These are phyloP conservation scores for Aspergillus baeticus DNA, from an alignment of 495 filamentous ascomycete genomes.

Conservation along the genomic window DNA sequence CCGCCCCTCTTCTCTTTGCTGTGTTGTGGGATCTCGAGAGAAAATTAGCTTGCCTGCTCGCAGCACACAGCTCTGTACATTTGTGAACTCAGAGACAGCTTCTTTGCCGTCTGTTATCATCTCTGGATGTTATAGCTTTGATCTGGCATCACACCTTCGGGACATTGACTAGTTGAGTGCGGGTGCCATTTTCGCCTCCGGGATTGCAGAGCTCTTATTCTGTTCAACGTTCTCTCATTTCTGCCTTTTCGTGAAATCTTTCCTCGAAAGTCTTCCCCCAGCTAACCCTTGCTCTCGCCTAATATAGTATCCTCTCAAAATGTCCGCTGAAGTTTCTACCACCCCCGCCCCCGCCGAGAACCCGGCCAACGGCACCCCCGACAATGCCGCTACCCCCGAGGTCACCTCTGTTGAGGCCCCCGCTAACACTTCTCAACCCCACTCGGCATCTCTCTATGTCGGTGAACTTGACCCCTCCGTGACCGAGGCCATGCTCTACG, in stretches of 20 bases:
- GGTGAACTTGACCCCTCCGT: conserved; percentile 97
- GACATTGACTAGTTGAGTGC: not conserved
- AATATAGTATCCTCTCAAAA: conserved; percentile 31
- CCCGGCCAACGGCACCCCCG: conserved; percentile 41
- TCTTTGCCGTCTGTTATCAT: not conserved
- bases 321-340: conserved; percentile 48
- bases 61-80: not conserved
- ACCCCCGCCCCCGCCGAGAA: conserved; percentile 37
- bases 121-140: not conserved
- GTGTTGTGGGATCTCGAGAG: not conserved
- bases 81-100: not conserved
- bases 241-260: not conserved
- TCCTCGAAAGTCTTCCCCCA: not conserved
- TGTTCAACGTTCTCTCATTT: not conserved
- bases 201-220: not conserved
- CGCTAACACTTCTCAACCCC: conserved; percentile 71
- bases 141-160: not conserved
- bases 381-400: conserved; percentile 38
- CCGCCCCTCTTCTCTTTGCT: conserved; percentile 6
- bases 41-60: not conserved
- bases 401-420: conserved; percentile 32
- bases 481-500: conserved; percentile 99
- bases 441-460: conserved; percentile 97
- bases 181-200: not conserved
- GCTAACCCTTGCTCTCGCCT: conserved; percentile 3